Conservation (phyloP, 225 moss, liverwort and hornwort species). For the Straminergon stramineum region DNA sequence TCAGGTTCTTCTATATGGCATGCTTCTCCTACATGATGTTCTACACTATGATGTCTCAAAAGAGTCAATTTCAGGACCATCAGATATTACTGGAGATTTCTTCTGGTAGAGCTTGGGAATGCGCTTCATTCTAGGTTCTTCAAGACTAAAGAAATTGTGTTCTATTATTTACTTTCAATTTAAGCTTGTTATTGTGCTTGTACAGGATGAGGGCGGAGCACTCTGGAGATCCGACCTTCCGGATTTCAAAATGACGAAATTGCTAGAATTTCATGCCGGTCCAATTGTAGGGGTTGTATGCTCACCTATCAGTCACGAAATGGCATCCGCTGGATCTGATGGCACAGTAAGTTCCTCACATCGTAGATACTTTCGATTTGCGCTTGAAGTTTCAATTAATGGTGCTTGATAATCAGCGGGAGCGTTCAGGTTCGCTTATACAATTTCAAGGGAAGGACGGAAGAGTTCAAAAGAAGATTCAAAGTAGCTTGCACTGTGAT, state of each 20-base stretch:
- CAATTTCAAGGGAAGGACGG: conserved; percentile 49
- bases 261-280: conserved; percentile 89
- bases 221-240: conserved; percentile 82
- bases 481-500: conserved; percentile 55
- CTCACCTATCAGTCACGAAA: conserved; percentile 63
- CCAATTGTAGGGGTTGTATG: conserved; percentile 72
- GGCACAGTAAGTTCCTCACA: conserved; percentile 59
- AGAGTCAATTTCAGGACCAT: background rate
- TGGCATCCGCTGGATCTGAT: conserved; percentile 83
- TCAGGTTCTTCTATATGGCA: conserved; percentile 37
- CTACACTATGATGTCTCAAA: background rate
- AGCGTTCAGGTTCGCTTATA: conserved; percentile 71
- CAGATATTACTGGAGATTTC: background rate
- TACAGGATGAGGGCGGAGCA: conserved; percentile 92
- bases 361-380: background rate
- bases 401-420: background rate
- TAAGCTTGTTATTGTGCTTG: background rate
- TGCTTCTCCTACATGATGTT: background rate
- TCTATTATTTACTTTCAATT: background rate
- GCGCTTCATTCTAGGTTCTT: background rate
- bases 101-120: background rate
- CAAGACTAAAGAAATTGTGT: background rate
- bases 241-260: conserved; percentile 57
- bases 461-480: conserved; percentile 60
- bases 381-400: background rate